phyloP scores from a whole-genome alignment of 345 rosid genomes.

The Populus simonii region DNA sequence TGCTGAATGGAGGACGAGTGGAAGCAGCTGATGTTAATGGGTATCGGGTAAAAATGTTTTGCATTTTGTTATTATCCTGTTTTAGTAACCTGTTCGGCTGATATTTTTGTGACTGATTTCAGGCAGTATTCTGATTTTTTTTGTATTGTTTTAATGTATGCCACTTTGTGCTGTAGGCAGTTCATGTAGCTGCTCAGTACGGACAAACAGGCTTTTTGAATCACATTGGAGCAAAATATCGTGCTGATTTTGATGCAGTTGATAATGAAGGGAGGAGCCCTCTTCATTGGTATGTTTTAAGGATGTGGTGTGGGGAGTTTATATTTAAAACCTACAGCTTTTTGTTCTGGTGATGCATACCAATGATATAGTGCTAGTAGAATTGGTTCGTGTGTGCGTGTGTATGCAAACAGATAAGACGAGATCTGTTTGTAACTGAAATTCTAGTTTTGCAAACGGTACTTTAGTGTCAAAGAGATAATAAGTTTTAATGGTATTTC shows the following conservation, averaged over 20 bases:
- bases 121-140: too few relatives aligned
- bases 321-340: neutral
- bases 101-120: too few relatives aligned
- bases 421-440: too few relatives aligned
- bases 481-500: too few relatives aligned
- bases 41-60: conserved; percentile 48
- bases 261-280: conserved; percentile 93
- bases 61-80: neutral
- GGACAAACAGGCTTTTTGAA: conserved; percentile 86
- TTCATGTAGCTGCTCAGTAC: conserved; percentile 93
- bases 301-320: neutral
- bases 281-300: conserved; percentile 74
- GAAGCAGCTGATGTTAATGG: conserved; percentile 74
- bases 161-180: conserved; percentile 50
- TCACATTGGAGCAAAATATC: conserved; percentile 61
- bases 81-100: too few relatives aligned
- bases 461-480: too few relatives aligned
- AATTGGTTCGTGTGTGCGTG: too few relatives aligned
- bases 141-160: conserved; percentile 1
- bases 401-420: too few relatives aligned
- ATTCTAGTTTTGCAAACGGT: too few relatives aligned
- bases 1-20: conserved; percentile 69
- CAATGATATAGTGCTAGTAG: too few relatives aligned
- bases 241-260: conserved; percentile 68
- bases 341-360: too few relatives aligned